phyloP scores from a whole-genome alignment of 805 yeast species.

The Diddensiella santjacobensis region DNA sequence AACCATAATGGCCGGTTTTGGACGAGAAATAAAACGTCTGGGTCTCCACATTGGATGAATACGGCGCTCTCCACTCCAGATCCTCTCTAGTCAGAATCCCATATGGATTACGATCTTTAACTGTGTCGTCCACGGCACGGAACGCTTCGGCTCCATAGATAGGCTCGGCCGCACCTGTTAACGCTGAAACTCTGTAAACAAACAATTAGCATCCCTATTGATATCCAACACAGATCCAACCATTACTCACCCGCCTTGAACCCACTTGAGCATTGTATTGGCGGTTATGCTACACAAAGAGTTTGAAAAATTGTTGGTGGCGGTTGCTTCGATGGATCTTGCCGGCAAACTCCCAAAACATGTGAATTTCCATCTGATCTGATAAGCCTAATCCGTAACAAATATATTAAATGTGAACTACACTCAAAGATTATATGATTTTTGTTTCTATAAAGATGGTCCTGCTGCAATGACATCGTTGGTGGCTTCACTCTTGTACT shows the following conservation, averaged over 20 bases:
- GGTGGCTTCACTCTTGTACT: conserved; percentile 78
- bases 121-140: conserved; percentile 69
- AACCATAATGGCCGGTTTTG: conserved; percentile 65
- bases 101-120: conserved; percentile 54
- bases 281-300: neutral
- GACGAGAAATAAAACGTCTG: conserved; percentile 84
- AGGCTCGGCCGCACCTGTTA: conserved; percentile 96
- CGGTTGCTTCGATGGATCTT: neutral
- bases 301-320: neutral
- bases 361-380: too few species aligned
- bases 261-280: conserved; percentile 72
- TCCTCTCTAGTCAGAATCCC: conserved; percentile 61
- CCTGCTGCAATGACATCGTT: conserved; percentile 90
- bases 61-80: conserved; percentile 69
- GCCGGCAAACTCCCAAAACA: neutral
- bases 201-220: neutral
- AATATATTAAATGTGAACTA: too few species aligned
- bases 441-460: conserved; percentile 43
- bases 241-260: conserved; percentile 53
- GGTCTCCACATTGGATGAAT: conserved; percentile 89
- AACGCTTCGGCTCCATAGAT: conserved; percentile 92
- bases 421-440: too few species aligned
- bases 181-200: conserved; percentile 66
- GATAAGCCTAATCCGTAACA: too few species aligned
- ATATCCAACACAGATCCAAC: neutral